These are phyloP conservation scores for Globisporangium apiculatum DNA, from an alignment of 352 stramenopile species.

Conservation along the genomic window DNA sequence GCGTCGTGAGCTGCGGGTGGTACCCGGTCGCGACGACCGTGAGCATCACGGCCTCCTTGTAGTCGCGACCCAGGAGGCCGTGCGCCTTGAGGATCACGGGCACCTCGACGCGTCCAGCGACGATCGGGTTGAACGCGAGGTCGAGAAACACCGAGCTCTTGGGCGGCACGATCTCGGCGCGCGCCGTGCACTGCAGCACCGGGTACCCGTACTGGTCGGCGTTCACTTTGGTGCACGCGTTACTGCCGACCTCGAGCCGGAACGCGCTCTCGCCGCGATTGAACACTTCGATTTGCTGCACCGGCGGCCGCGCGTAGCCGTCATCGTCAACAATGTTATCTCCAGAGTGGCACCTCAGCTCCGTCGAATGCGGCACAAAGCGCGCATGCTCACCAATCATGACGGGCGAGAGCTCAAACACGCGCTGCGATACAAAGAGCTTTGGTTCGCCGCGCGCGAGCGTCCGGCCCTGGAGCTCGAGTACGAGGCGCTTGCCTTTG, in stretches of 20 bases:
- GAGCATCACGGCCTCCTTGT: slow-evolving; percentile 60
- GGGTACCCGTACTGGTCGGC: slow-evolving; percentile 40
- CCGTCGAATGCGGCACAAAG: slow-evolving; percentile 1
- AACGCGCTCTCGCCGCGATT: slow-evolving; percentile 68
- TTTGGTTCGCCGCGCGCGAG: slow-evolving; percentile 55
- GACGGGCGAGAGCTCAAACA: slow-evolving; percentile 61
- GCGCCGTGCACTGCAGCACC: slow-evolving; percentile 43
- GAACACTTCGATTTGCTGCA: slow-evolving; percentile 73
- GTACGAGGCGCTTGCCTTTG: slow-evolving; percentile 86
- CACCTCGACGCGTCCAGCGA: slow-evolving; percentile 40
- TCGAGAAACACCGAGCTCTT: slow-evolving; percentile 60
- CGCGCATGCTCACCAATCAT: slow-evolving; percentile 62
- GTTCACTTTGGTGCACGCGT: slow-evolving; percentile 51
- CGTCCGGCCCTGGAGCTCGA: slow-evolving; percentile 82
- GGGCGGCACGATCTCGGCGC: slow-evolving; percentile 50
- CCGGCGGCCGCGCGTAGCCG: slow-evolving; percentile 18
- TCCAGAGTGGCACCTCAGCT: not conserved
- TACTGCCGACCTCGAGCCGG: slow-evolving; percentile 52
- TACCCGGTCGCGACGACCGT: slow-evolving; percentile 54
- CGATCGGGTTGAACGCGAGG: slow-evolving; percentile 72
- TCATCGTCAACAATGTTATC: slow-evolving; percentile 7
- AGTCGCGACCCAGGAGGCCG: slow-evolving; percentile 56
- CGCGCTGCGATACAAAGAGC: slow-evolving; percentile 49
- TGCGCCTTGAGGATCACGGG: slow-evolving; percentile 59
- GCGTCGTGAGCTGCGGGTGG: slow-evolving; percentile 30